Evolutionary conservation across 164 flowering plant genomes (phyloP).

Genomic region (Macadamia integrifolia): DNA sequence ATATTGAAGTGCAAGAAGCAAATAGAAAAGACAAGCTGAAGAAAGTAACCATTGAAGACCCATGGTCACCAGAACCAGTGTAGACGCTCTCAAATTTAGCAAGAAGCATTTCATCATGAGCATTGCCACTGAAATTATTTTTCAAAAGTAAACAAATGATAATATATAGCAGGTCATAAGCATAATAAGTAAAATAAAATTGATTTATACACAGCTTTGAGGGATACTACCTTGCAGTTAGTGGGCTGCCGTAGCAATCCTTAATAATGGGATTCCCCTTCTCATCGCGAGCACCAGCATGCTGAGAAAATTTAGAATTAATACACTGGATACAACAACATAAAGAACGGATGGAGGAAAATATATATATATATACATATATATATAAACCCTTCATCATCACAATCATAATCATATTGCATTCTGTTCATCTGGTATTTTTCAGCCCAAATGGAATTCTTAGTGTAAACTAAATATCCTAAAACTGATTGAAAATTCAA

Average conservation of each 20-base stretch:
- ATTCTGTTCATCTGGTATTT: no score
- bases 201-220: not conserved
- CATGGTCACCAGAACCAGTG: constrained; percentile 84
- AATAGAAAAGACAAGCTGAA: constrained; percentile 1
- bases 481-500: no score
- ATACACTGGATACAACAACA: not conserved
- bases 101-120: constrained; percentile 73
- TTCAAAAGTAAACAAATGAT: not conserved
- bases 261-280: constrained; percentile 72
- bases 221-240: constrained; percentile 78
- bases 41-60: constrained; percentile 82
- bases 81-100: constrained; percentile 83
- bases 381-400: no score
- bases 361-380: no score
- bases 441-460: no score
- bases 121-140: constrained; percentile 58
- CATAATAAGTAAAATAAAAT: not conserved
- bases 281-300: constrained; percentile 89
- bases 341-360: no score
- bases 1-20: not conserved
- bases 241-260: constrained; percentile 77
- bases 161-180: not conserved
- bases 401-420: no score
- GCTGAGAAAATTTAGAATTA: constrained; percentile 38
- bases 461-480: no score